Evolutionary conservation across 2,329 filamentous ascomycete genomes (phyloP).

Genomic region (Venturia effusa): DNA sequence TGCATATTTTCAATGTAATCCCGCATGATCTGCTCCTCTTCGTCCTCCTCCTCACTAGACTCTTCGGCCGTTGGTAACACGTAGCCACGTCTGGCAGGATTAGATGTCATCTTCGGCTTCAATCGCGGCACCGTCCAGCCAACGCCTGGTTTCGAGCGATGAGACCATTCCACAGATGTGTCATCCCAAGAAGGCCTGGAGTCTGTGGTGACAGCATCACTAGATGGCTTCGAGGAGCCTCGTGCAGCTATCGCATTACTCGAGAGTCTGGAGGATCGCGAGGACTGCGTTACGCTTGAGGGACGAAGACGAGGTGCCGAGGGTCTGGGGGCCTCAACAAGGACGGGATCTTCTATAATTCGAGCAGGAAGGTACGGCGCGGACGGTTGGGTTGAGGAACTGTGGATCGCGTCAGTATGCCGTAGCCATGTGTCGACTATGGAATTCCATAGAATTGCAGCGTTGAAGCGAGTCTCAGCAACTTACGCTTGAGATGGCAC

Average conservation of each 20-base stretch:
- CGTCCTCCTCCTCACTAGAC: conserved; percentile 16
- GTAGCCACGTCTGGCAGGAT: conserved; percentile 17
- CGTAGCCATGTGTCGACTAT: not conserved
- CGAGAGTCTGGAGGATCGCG: not conserved
- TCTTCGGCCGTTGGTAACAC: conserved; percentile 15
- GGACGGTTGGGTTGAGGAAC: not conserved
- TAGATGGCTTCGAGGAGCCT: conserved; percentile 2
- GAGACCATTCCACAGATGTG: conserved; percentile 21
- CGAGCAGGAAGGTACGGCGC: not conserved
- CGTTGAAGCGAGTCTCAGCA: not conserved
- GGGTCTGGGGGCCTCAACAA: not conserved
- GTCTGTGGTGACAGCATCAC: not conserved
- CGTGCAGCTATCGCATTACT: not conserved
- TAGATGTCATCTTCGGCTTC: conserved; percentile 6
- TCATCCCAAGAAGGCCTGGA: conserved; percentile 22
- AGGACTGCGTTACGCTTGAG: not conserved
- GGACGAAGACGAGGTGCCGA: not conserved
- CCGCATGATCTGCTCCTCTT: conserved; percentile 13
- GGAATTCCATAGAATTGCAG: not conserved
- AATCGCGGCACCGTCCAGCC: conserved; percentile 18
- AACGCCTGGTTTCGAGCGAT: conserved; percentile 24
- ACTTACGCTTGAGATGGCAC: not conserved
- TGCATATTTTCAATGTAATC: conserved; percentile 6
- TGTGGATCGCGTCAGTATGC: not conserved
- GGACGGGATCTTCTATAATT: not conserved